Evolutionary conservation across 1,284 basidiomycete species (phyloP), one percentile per base, ranked within the genome.

Genomic region (Thecaphora frezii): DNA sequence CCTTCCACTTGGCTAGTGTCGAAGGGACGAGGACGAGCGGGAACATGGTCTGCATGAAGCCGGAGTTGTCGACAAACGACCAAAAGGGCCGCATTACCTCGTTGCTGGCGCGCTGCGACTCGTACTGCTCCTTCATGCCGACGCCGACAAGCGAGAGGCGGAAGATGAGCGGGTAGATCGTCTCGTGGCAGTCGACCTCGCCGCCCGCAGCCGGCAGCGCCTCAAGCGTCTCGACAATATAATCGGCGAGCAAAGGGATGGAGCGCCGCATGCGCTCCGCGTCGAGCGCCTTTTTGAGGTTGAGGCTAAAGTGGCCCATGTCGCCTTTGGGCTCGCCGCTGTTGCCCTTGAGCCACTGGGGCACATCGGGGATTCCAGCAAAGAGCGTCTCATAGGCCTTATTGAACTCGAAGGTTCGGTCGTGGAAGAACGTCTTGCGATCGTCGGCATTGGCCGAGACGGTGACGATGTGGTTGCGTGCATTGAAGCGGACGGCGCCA

Each of bases 141-240:
- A 69, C 46, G 12, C 59, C 55, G 5, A 62, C 41, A 1, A 66
- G 56, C 5, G 53, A 57, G 51, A 69, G 59, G 45, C 62, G 63
- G 45, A 69, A 69, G 23, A 69, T 48, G n/a, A 69, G 59, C 38
- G 62, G 56, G 47, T 66, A 69, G 40, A 65, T 63, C 14, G 58
- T 60, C 25, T 56, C 30, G 56, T 69, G 63, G 23, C 56, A 26
- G 26, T 62, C 54, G 19, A 69, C 43, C 30, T 44, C 22, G 19
- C 62, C 66, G n/a, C 54, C 37, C 22, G 13, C 26, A 14, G 44
- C 48, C 3, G 66, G 62, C 8, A 59, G 40, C 0, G 41, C 40
- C 1, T 48, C 10, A 4, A 69, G 45, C 10, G 58, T 28, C 14
- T 57, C 50, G 5, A 60, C 28, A 8, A 59, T 51, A 21, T 51